These are phyloP conservation scores for Colletotrichum tanaceti DNA, from an alignment of 2,329 filamentous ascomycete genomes.

Conservation along the genomic window DNA sequence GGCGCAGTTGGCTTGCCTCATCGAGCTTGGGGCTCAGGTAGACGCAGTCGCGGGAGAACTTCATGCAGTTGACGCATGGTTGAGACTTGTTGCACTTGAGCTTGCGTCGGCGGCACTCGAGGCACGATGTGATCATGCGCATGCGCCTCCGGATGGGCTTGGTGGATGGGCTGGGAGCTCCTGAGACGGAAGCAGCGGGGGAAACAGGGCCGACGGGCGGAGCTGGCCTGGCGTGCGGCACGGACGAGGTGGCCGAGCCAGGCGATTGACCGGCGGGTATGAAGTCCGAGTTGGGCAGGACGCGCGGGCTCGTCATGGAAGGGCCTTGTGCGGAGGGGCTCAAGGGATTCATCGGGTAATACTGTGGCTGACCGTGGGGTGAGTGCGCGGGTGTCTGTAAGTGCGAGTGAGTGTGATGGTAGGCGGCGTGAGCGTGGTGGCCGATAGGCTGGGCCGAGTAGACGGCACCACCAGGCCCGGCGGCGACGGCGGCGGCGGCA, in stretches of 20 bases:
- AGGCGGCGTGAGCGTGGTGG: constrained; percentile 28
- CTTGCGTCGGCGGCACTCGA: constrained; percentile 80
- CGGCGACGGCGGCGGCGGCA: constrained; percentile 18
- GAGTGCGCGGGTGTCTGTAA: constrained; percentile 29
- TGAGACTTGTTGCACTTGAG: constrained; percentile 81
- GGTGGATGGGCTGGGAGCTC: constrained; percentile 30
- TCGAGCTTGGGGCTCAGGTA: constrained; percentile 77
- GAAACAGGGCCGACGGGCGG: constrained; percentile 18
- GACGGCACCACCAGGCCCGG: constrained; percentile 17
- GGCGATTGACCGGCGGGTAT: constrained; percentile 35
- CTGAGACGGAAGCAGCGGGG: constrained; percentile 22
- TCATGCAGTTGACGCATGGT: constrained; percentile 76
- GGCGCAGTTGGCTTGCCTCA: constrained; percentile 73
- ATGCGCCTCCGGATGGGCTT: constrained; percentile 68
- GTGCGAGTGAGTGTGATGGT: constrained; percentile 28
- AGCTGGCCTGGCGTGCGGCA: constrained; percentile 20
- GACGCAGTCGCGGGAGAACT: constrained; percentile 65
- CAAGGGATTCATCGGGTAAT: constrained; percentile 35
- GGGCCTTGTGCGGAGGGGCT: constrained; percentile 24
- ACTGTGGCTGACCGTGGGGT: constrained; percentile 38
- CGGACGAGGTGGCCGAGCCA: constrained; percentile 29
- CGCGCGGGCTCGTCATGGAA: constrained; percentile 35
- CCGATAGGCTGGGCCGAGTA: constrained; percentile 31
- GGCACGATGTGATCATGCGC: constrained; percentile 75
- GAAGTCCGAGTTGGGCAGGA: constrained; percentile 35